Evolutionary conservation across 2,329 filamentous ascomycete genomes (phyloP).

Genomic region (Ascochyta viciae-villosae): DNA sequence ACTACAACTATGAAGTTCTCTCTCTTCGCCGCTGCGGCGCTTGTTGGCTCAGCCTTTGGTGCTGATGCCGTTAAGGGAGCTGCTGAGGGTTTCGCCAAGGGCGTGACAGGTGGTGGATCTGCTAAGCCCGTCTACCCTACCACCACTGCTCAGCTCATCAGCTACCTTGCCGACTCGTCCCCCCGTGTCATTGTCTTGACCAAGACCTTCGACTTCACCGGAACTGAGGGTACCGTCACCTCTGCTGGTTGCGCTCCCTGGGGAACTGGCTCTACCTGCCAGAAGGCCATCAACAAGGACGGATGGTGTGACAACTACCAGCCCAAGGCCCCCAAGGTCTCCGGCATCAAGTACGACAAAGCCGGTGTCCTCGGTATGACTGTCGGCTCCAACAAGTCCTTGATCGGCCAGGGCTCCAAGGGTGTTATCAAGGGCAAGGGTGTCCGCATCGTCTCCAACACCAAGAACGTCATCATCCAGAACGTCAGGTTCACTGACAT

Average conservation of each 20-base stretch:
- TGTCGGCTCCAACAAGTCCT: slow-evolving; percentile 64
- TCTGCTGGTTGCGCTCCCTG: slow-evolving; percentile 64
- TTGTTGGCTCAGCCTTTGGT: slow-evolving; percentile 45
- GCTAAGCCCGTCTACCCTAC: slow-evolving; percentile 32
- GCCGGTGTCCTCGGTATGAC: slow-evolving; percentile 60
- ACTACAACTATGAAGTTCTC: slow-evolving; percentile 44
- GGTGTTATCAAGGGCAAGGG: slow-evolving; percentile 67
- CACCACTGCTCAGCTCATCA: slow-evolving; percentile 60
- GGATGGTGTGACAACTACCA: slow-evolving; percentile 67
- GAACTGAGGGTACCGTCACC: slow-evolving; percentile 61
- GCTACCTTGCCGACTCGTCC: slow-evolving; percentile 62
- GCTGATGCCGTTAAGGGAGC: slow-evolving; percentile 36
- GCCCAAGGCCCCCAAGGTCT: slow-evolving; percentile 56
- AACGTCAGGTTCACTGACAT: slow-evolving; percentile 54
- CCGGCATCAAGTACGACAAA: slow-evolving; percentile 58
- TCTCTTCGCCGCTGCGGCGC: slow-evolving; percentile 25
- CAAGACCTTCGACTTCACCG: slow-evolving; percentile 63
- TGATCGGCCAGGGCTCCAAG: slow-evolving; percentile 61
- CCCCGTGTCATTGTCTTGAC: slow-evolving; percentile 66
- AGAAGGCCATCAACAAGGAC: slow-evolving; percentile 65
- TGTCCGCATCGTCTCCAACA: slow-evolving; percentile 51
- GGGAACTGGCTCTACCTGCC: slow-evolving; percentile 61
- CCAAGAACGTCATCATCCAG: slow-evolving; percentile 62
- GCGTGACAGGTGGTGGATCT: slow-evolving; percentile 44
- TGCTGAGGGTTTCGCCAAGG: slow-evolving; percentile 38